Base-by-base conservation (phyloP, 2,329 filamentous ascomycete genomes). In the Raffaelea ambrosiae region DNA sequence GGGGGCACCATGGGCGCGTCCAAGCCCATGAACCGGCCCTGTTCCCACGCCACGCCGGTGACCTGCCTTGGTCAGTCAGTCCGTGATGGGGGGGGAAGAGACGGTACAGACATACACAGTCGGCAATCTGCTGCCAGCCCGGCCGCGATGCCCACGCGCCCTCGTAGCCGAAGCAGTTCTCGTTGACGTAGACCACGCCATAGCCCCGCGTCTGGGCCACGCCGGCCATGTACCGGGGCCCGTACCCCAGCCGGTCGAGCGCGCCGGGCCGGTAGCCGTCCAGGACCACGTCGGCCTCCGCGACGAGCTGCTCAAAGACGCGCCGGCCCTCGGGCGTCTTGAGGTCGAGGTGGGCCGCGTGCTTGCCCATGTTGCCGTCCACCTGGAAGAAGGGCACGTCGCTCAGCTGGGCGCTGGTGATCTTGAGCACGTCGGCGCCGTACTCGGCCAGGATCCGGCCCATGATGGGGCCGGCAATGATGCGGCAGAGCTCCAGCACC, bases 1-100 rank as follows among this genome's bases (percentile, higher is more conserved):
- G 81, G 80, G 41, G 82, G 82, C 0, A 85, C 77, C 1, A 85
- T 73, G 16, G 81, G 81, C 57, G 84, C 81, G 29, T 74, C 58
- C 13, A 80, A 58, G 2, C 74, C 76, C 76, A 83, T 81, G 54
- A 77, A 77, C 8, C 63, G 60, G n/a, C 79, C 79, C 55, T 83
- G 79, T n/a, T 70, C 73, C 75, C 76, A 81, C 0, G 77, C 76
- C 3, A 79, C 65, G 4, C 77, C 77, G 9, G 74, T 74, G 61
- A 48, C 44, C 49, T 51, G 22, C 2, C 4, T 11, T n/a, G n/a
- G 19, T 18, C 8, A 7, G 40, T 9, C 39, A 14, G 20, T 23
- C n/a, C n/a, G n/a, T n/a, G n/a, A n/a, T n/a, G n/a, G n/a, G n/a
- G n/a, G n/a, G n/a, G n/a, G n/a, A n/a, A n/a, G 8, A 41, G 8